A percentile compares a stretch with the other conserved stretches of the same genome.
Conservation (phyloP, 2,329 filamentous ascomycete species). For the Fusarium pseudocircinatum region DNA sequence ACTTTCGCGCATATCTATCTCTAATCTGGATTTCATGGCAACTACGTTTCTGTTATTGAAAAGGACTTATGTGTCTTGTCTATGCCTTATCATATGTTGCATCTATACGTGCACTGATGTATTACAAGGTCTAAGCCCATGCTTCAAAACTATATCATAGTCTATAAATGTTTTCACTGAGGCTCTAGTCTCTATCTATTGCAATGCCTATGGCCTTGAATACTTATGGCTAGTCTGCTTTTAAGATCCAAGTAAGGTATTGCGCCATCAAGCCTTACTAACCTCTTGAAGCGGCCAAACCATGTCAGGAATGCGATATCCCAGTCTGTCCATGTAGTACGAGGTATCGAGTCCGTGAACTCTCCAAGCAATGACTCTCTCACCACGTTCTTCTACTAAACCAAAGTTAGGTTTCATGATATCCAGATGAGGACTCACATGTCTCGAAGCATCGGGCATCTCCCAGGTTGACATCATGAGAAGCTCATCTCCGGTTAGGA, state of each 20-base stretch:
- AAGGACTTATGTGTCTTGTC: too few relatives aligned
- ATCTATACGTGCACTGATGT: background rate
- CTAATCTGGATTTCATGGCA: too few relatives aligned
- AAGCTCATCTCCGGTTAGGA: background rate
- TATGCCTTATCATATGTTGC: background rate
- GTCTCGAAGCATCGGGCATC: background rate
- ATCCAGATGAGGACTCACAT: background rate
- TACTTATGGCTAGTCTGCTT: too few relatives aligned
- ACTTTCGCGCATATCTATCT: too few relatives aligned
- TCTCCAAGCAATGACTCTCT: background rate
- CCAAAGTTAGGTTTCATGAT: background rate
- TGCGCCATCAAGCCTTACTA: too few relatives aligned
- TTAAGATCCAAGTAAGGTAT: background rate
- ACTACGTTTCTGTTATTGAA: too few relatives aligned
- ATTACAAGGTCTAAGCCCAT: too few relatives aligned
- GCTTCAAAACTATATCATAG: background rate
- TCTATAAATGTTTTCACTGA: accelerated
- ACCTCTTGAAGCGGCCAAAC: background rate
- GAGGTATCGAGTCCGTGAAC: background rate
- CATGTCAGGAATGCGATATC: background rate
- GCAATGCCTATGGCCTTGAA: too few relatives aligned
- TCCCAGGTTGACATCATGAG: background rate
- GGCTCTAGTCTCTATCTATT: background rate
- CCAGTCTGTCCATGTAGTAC: background rate
- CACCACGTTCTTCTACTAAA: background rate